phyloP scores from a whole-genome alignment of 257 asterid species.

The Nicotiana attenuata region DNA sequence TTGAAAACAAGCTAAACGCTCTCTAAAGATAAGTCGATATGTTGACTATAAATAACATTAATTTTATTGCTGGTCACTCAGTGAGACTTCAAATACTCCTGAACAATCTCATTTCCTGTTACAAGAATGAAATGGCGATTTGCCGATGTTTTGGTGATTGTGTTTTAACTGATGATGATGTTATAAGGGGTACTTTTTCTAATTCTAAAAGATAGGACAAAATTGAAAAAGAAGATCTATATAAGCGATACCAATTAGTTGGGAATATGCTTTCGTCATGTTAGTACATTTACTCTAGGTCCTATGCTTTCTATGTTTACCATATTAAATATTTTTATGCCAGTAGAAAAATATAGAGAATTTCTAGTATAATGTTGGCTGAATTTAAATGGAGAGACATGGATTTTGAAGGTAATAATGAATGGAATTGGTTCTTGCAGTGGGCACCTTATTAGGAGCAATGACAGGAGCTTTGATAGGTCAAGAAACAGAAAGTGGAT shows the following conservation, averaged over 20 bases:
- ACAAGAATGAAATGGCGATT: background rate
- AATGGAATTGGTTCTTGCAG: constrained; percentile 5
- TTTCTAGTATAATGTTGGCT: too few relatives aligned
- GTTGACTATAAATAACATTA: background rate
- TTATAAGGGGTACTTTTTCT: background rate
- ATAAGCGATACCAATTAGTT: too few relatives aligned
- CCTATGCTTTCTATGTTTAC: too few relatives aligned
- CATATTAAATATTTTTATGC: too few relatives aligned
- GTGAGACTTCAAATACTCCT: constrained; percentile 59
- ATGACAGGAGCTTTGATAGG: constrained; percentile 29
- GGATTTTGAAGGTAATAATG: background rate
- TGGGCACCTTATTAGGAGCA: constrained; percentile 30
- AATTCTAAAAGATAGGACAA: background rate
- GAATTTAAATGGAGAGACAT: too few relatives aligned
- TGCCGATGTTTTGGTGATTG: background rate
- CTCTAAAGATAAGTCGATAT: background rate
- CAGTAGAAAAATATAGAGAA: too few relatives aligned
- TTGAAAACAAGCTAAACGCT: background rate
- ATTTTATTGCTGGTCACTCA: constrained; percentile 9
- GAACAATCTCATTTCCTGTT: constrained; percentile 33
- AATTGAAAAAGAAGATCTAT: too few relatives aligned
- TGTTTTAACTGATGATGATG: background rate
- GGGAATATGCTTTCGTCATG: too few relatives aligned
- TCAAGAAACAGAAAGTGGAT: constrained; percentile 29
- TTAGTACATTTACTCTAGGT: too few relatives aligned